These are phyloP conservation scores for Sclerotinia nivalis DNA, from an alignment of 2,329 filamentous ascomycete genomes.

Conservation along the genomic window DNA sequence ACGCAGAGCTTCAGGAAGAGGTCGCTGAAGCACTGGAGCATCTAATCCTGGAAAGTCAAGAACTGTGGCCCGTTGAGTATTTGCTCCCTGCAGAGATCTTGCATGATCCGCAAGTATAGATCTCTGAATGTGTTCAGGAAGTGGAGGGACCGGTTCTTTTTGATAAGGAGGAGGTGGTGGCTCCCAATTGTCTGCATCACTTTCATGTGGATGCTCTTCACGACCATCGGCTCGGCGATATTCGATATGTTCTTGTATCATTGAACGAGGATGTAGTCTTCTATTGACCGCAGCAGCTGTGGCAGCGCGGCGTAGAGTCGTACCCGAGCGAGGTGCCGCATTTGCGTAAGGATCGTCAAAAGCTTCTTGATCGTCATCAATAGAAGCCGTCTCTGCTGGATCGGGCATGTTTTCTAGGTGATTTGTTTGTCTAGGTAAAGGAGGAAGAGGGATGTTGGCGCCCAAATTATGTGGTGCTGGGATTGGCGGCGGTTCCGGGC, in stretches of 20 bases:
- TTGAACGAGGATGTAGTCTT: constrained; percentile 60
- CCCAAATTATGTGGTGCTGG: constrained; percentile 30
- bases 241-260: constrained; percentile 55
- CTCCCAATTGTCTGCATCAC: constrained; percentile 86
- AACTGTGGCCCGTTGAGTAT: constrained; percentile 33
- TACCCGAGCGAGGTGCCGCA: constrained; percentile 67
- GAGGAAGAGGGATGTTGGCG: constrained; percentile 28
- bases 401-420: constrained; percentile 29
- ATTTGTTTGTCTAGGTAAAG: constrained; percentile 29
- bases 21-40: constrained; percentile 32
- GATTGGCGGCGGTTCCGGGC: constrained; percentile 33
- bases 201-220: constrained; percentile 77
- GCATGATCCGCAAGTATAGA: constrained; percentile 39
- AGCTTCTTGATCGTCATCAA: constrained; percentile 48
- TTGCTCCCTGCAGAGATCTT: constrained; percentile 36
- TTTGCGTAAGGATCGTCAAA: constrained; percentile 74
- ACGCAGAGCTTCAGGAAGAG: constrained; percentile 33
- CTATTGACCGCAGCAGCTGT: constrained; percentile 75
- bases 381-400: constrained; percentile 34
- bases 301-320: constrained; percentile 70
- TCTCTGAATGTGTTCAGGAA: constrained; percentile 42
- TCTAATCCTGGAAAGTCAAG: constrained; percentile 35
- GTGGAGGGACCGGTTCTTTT: constrained; percentile 51
- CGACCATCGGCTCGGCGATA: constrained; percentile 70
- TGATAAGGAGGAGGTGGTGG: constrained; percentile 81